Base-by-base conservation (phyloP, 2,329 filamentous ascomycete genomes). In the Coleophoma cylindrospora region DNA sequence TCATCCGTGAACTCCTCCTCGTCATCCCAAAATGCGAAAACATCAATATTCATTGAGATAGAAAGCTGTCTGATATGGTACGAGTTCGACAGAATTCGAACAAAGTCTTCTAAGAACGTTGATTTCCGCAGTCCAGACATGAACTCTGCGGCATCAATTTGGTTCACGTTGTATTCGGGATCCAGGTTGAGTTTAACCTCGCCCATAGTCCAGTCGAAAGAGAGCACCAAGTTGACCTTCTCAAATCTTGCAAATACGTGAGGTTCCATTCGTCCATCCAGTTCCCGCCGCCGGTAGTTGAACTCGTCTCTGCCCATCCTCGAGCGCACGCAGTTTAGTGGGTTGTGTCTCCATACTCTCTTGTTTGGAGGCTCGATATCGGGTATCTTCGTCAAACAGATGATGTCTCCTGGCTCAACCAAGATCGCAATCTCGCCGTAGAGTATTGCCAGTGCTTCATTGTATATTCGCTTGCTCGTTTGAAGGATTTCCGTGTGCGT, bases 231-330 rank as follows among this genome's bases (percentile, higher is more conserved):
- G 19, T 36, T 21, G 17, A 58, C 34, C 32, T 50, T 56, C 43
- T 51, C 43, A 34, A 58, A 58, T 38, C 47, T 47, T 14, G 56
- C 49, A 41, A 58, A 55, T 6, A 55, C 50, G n/a, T 58, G 56
- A 37, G 56, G 56, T 14, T 58, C 52, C 47, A 57, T 41, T 13
- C 37, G n/a, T 9, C 56, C 56, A 6, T 19, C 15, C 33, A 45
- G 11, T 6, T 22, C 15, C 2, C 32, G n/a, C 11, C 32, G 41
- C 32, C 50, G 33, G 17, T 57, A 54, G n/a, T 40, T 11, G 27
- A 53, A 45, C 2, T n/a, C 36, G 7, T 40, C 48, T 15, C 40
- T 38, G 9, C 47, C 40, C 2, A 44, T 19, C 21, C 27, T 32
- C 32, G 33, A 50, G 11, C 47, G 47, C 7, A 37, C n/a, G 15